Percentiles rank a stretch among this genome's conserved stretches.
These are phyloP conservation scores for Microdochium bolleyi DNA, from an alignment of 2,329 filamentous ascomycete species.

Conservation along the genomic window DNA sequence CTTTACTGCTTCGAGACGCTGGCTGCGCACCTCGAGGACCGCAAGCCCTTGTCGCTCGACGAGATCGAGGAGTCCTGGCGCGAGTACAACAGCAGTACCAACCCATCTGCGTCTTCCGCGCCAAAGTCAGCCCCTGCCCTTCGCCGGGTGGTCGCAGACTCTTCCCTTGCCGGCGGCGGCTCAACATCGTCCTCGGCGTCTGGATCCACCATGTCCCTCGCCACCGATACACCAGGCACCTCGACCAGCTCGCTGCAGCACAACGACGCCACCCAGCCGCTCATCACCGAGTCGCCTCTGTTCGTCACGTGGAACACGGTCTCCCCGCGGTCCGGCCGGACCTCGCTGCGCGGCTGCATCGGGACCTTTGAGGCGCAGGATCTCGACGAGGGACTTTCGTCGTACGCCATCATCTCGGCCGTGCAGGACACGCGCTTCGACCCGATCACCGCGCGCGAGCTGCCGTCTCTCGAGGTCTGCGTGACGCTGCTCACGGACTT, in stretches of 20 bases:
- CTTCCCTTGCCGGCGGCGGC: constrained; percentile 16
- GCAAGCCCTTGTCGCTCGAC: constrained; percentile 57
- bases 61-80: constrained; percentile 62
- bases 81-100: constrained; percentile 24
- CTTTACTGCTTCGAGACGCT: constrained; percentile 90
- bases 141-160: constrained; percentile 9
- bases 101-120: constrained; percentile 11
- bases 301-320: constrained; percentile 94
- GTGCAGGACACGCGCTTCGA: constrained; percentile 56
- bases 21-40: constrained; percentile 63
- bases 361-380: constrained; percentile 82
- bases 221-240: constrained; percentile 32
- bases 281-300: constrained; percentile 55
- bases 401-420: constrained; percentile 76
- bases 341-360: constrained; percentile 83
- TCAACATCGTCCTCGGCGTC: constrained; percentile 16
- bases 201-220: constrained; percentile 24
- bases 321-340: constrained; percentile 43
- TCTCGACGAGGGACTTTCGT: constrained; percentile 63
- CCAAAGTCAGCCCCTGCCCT: constrained; percentile 22
- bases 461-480: constrained; percentile 52
- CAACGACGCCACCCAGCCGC: neutral
- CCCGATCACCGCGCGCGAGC: constrained; percentile 44
- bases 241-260: constrained; percentile 31
- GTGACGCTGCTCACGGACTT: constrained; percentile 85